Evolutionary conservation across 805 yeast genomes (phyloP).

Genomic region (Wickerhamomyces xylosicus): DNA sequence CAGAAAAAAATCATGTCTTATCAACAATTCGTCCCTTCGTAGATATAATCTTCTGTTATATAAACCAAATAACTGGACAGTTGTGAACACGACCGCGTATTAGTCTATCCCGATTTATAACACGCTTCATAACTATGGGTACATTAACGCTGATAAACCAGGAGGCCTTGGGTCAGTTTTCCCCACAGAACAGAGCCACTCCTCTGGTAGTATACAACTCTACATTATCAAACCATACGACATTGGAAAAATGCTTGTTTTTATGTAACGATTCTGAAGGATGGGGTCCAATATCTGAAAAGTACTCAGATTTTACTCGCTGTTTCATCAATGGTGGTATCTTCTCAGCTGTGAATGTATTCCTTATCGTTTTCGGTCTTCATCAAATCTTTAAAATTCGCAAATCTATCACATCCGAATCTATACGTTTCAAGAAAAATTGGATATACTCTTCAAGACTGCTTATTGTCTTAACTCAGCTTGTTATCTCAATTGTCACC

Average conservation of each 20-base stretch:
- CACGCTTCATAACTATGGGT: too few species aligned
- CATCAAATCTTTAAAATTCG: conserved; percentile 23
- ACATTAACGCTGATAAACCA: too few species aligned
- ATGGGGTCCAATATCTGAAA: conserved; percentile 30
- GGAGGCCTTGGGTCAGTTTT: too few species aligned
- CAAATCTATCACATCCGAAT: conserved; percentile 11
- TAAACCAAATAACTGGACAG: too few species aligned
- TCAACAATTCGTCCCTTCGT: too few species aligned
- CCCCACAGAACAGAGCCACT: neutral
- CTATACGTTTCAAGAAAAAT: conserved; percentile 26
- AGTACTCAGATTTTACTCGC: conserved; percentile 45
- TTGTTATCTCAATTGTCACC: conserved; percentile 18
- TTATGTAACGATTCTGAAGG: conserved; percentile 25
- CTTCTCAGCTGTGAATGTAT: conserved; percentile 29
- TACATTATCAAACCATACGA: neutral
- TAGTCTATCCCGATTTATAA: too few species aligned
- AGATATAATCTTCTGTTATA: too few species aligned
- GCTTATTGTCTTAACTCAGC: conserved; percentile 21
- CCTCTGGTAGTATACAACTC: neutral
- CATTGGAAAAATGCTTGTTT: conserved; percentile 2
- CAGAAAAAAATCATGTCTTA: too few species aligned
- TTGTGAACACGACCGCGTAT: too few species aligned
- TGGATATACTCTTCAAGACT: conserved; percentile 27
- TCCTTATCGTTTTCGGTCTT: conserved; percentile 33
- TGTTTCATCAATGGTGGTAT: conserved; percentile 49